A percentile compares a stretch with the other conserved stretches of the same genome.
These are phyloP conservation scores for Penicillium sp. DNA, from an alignment of 2,329 filamentous ascomycete species.

Conservation along the genomic window DNA sequence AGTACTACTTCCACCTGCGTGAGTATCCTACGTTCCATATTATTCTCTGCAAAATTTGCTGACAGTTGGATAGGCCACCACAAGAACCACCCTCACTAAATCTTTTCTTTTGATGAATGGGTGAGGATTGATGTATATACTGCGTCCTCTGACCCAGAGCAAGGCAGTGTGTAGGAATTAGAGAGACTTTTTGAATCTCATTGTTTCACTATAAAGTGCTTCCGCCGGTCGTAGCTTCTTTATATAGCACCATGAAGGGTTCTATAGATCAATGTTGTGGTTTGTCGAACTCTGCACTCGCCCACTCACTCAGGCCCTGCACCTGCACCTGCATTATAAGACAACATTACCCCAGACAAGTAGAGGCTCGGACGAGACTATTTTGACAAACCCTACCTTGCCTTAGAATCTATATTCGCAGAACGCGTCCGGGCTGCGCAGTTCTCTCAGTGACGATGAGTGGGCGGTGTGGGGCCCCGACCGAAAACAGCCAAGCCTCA, in stretches of 20 bases:
- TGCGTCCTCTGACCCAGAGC: constrained; percentile 32
- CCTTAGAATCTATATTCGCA: no score
- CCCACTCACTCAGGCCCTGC: background rate
- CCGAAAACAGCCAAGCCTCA: constrained; percentile 42
- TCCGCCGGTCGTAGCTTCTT: background rate
- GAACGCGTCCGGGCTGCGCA: no score
- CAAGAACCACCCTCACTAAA: constrained; percentile 99
- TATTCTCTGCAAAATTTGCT: background rate
- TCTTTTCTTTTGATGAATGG: constrained; percentile 17
- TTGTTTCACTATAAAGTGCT: constrained; percentile 17
- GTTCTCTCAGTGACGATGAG: no score
- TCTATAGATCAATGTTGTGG: background rate
- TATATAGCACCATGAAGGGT: background rate
- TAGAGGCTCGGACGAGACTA: background rate
- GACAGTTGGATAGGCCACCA: constrained; percentile 72
- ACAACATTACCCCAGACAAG: background rate
- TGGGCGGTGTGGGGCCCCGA: constrained; percentile 30
- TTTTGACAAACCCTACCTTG: no score
- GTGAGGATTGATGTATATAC: constrained; percentile 43
- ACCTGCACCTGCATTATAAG: background rate
- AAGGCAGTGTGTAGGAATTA: constrained; percentile 32
- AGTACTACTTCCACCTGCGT: constrained; percentile 99
- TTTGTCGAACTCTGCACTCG: background rate
- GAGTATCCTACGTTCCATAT: constrained; percentile 46
- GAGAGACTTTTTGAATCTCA: constrained; percentile 20